Evolutionary conservation across 73 alveolate species (phyloP), one percentile per base, ranked within the genome.

Genomic region (Paramecium sonneborni): DNA sequence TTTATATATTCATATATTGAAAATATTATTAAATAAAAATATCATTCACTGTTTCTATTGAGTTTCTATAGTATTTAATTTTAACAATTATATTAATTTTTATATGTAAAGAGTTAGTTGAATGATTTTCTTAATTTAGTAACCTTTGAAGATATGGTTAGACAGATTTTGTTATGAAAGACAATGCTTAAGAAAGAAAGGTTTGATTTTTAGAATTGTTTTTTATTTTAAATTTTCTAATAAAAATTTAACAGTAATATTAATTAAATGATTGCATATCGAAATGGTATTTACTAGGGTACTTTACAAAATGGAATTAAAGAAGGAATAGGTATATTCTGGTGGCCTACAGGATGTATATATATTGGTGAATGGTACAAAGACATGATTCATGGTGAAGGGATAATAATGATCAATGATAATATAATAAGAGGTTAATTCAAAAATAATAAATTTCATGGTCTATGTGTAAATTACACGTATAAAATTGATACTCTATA

Each of bases 311-410:
- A 1, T 1, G 57, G 23, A 23, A n/a, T 30, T 23, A 69, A 28
- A 4, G 85, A 69, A 1, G 57, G 85, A 23, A 30, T 69, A 10
- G 52, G 52, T 3, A 69, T 4, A 26, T 69, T 69, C 5, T 1
- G 57, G 52, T 58, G 82, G 56, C 30, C 85, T 30, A 5, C 32
- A 69, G 85, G 85, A 30, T 44, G 20, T 5, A 35, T 72, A n/a
- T 72, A 72, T 72, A 37, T 72, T 30, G 86, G 86, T 14, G 86
- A 72, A 72, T 72, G 86, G 86, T 72, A 35, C 57, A 72, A 72
- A 18, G 86, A 72, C 32, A 72, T 38, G 55, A 72, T 72, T 72
- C 86, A 72, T 35, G 86, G 86, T 5, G 86, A 72, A 34, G 86
- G 86, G 44, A 35, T 72, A 10, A 32, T 72, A 28, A 15, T 72